Base-by-base conservation (phyloP, 192 early-diverging fungal genomes). In the Coemansia sp. region DNA sequence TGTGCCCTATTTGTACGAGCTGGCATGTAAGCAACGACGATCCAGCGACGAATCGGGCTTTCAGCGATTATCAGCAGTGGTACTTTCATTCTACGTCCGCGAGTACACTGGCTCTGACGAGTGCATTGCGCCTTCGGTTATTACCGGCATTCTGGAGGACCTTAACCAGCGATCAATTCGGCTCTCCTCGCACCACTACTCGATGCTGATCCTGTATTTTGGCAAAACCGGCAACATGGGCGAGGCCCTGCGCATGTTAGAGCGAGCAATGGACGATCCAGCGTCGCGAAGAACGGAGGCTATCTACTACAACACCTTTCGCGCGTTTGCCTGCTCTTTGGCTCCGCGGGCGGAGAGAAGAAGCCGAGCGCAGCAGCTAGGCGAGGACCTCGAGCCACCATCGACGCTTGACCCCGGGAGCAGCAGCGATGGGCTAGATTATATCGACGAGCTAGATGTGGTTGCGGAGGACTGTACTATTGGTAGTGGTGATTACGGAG, bases 191-290 rank as follows among this genome's bases (percentile, higher is more conserved):
- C 60, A 67, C 44, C 80, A 83, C 65, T 77, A 68, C 21, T 71
- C 80, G 21, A 75, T 77, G 75, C 67, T 83, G 39, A 77, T 83
- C 7, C 53, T 83, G 32, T 77, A 77, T 43, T 83, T 83, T 69
- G 80, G 80, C 30, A 59, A 50, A 14, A 66, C 53, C 16, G 35
- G 60, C 8, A 69, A 74, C 52, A 63, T 64, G n/a, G 38, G 53
- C 62, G 80, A 83, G 72, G 72, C 70, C 23, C 58, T 77, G 46
- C 52, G 46, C 10, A 61, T 83, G 9, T 46, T 83, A 39, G 72
- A 76, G 57, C 73, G 68, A 42, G 80, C 80, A 5, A 72, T 83
- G 70, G 64, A 69, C 8, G 73, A 83, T 11, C 69, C 69, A 6
- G 63, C 63, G 3, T 62, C 75, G 19, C 64, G 46, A 33, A 38